phyloP scores from a whole-genome alignment of 768 basidiomycete species.

The Trametes maxima region DNA sequence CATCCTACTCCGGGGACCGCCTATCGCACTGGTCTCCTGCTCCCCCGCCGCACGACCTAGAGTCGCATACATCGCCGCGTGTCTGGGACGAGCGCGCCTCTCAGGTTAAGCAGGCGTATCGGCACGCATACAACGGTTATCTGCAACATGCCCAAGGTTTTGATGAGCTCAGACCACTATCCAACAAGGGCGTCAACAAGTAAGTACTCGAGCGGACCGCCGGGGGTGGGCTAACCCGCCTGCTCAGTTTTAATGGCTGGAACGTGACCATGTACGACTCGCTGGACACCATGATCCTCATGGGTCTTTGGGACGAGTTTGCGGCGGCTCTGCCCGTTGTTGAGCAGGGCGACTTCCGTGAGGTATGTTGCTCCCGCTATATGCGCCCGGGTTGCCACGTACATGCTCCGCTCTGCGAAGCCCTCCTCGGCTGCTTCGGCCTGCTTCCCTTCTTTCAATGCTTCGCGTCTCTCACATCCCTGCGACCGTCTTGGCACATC shows the following conservation, averaged over 20 bases:
- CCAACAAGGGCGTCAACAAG: constrained; percentile 50
- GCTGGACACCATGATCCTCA: constrained; percentile 81
- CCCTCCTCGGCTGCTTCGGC: background rate
- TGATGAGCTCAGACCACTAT: constrained; percentile 64
- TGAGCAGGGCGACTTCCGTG: constrained; percentile 47
- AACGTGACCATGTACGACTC: constrained; percentile 78
- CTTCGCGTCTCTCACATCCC: background rate
- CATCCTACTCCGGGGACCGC: background rate
- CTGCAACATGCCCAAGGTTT: constrained; percentile 59
- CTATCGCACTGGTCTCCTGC: constrained; percentile 2
- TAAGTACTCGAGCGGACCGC: constrained; percentile 31
- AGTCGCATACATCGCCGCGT: constrained; percentile 27
- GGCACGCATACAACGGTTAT: constrained; percentile 71
- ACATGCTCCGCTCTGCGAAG: background rate
- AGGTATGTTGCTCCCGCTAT: constrained; percentile 36
- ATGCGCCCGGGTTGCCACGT: background rate
- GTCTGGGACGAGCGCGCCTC: constrained; percentile 56
- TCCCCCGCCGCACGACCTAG: background rate
- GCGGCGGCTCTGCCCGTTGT: constrained; percentile 59
- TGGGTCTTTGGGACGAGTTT: constrained; percentile 75
- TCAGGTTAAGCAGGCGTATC: constrained; percentile 62
- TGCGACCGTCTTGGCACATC: background rate
- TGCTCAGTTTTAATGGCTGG: constrained; percentile 73
- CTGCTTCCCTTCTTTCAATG: background rate
- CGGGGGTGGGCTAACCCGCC: background rate